These are phyloP conservation scores for Suillus decipiens DNA, from an alignment of 768 basidiomycete species.

Conservation along the genomic window DNA sequence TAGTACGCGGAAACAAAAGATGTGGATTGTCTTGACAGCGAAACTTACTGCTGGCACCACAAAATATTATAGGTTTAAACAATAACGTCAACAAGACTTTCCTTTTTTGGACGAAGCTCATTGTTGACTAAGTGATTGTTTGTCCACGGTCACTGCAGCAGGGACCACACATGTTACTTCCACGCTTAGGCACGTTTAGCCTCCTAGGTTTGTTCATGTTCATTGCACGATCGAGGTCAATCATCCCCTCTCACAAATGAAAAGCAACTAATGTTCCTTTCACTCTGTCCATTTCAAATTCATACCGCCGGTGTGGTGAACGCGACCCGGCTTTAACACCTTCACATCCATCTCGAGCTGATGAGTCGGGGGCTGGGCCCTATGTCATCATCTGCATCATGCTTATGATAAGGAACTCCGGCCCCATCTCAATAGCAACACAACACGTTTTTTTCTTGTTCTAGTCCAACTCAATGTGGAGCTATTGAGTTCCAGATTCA, in stretches of 20 bases:
- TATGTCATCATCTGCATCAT: background rate
- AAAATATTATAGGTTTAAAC: background rate
- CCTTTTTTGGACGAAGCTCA: constrained; percentile 18
- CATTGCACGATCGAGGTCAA: background rate
- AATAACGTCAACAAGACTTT: constrained; percentile 21
- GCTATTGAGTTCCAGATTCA: background rate
- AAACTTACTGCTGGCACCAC: background rate
- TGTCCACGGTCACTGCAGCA: background rate
- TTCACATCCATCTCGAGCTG: background rate
- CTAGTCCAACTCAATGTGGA: background rate
- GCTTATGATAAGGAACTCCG: background rate
- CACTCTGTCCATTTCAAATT: background rate
- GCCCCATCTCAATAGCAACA: background rate
- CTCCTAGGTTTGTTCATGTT: constrained; percentile 2
- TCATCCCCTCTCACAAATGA: constrained; percentile 3
- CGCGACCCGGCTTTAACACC: background rate
- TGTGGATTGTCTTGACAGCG: background rate
- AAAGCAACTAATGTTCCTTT: background rate
- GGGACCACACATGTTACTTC: background rate
- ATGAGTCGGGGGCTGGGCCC: background rate
- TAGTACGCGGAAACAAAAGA: background rate
- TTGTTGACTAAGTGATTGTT: background rate
- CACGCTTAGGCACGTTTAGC: background rate
- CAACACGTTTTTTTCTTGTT: background rate
- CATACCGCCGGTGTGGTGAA: background rate